Evolutionary conservation across 495 filamentous ascomycete species (phyloP), one percentile per base, ranked within the genome.

Genomic region (Xylona heveae): DNA sequence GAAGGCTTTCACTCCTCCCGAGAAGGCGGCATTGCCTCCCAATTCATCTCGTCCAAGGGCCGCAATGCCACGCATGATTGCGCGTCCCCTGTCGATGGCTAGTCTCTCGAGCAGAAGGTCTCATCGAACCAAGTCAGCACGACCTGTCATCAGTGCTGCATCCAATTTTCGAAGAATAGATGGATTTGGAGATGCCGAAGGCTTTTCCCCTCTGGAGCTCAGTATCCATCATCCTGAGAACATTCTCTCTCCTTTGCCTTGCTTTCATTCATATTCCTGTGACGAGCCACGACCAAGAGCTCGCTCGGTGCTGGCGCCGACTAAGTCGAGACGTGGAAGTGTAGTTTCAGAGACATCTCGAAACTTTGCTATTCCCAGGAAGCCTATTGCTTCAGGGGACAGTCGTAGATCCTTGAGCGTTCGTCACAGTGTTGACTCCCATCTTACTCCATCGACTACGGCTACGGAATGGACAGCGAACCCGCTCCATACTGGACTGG

Each of bases 131-230:
- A 60, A 20, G 56, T 47, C 50, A 17, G 46, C 48, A 36, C 44
- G 55, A 30, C 52, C 62, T 30, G 54, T 47, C 19, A 69, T 71
- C 26, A 50, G 65, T 25, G 55, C 51, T 9, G 67, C 68, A 1
- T 53, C 59, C 3, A 59, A 70, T 28, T 70, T 70, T 37, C 48
- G 58, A 36, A 47, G 52, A 38, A 57, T 71, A 2, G 47, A 59
- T 3, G 24, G 17, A 48, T 49, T 20, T 46, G 47, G 24, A 51
- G 51, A 24, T 26, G 28, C 2, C 14, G 41, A 48, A 15, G 49
- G 59, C 10, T 81, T 80, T 49, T 62, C 64, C 22, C 76, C 77
- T 7, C 57, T 88, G 23, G 68, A 85, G 51, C 58, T 90, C 30
- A 80, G 66, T 51, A 77, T 90, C 36, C 71, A 78, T 44, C 46